Percentiles rank a stretch among this genome's conserved stretches.
phyloP scores from a whole-genome alignment of 2,329 filamentous ascomycete species.

The Hypoxylon sp. region DNA sequence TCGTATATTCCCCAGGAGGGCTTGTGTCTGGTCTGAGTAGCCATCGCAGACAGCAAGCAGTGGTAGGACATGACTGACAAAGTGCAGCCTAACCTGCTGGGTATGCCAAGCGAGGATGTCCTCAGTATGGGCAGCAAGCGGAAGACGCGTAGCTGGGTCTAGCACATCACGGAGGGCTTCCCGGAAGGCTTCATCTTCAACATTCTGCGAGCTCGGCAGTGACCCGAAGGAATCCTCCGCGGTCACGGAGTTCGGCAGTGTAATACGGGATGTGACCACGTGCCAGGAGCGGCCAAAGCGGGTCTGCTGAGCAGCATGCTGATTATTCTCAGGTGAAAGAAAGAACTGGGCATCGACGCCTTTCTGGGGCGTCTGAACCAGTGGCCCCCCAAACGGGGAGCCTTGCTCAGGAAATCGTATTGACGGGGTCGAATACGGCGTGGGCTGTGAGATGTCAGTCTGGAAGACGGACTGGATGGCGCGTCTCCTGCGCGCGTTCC shows the following conservation, averaged over 20 bases:
- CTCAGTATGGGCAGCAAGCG: slow-evolving; percentile 67
- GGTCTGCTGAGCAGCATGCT: slow-evolving; percentile 65
- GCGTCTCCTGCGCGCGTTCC: slow-evolving; percentile 64
- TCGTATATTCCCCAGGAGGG: slow-evolving; percentile 67
- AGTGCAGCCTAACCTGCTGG: slow-evolving; percentile 73
- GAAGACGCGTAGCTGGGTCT: slow-evolving; percentile 62
- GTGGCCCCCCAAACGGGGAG: slow-evolving; percentile 63
- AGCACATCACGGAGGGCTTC: slow-evolving; percentile 69
- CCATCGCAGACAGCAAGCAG: slow-evolving; percentile 65
- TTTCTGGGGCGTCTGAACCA: slow-evolving; percentile 47
- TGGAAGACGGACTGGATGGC: slow-evolving; percentile 71
- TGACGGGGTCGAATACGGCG: slow-evolving; percentile 60
- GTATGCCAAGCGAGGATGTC: slow-evolving; percentile 73
- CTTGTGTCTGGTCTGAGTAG: slow-evolving; percentile 61
- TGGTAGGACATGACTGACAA: slow-evolving; percentile 71
- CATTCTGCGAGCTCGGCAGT: slow-evolving; percentile 59
- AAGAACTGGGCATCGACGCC: slow-evolving; percentile 44
- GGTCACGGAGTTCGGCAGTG: slow-evolving; percentile 69
- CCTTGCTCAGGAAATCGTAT: slow-evolving; percentile 59
- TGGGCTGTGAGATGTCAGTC: slow-evolving; percentile 65
- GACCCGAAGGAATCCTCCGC: slow-evolving; percentile 69
- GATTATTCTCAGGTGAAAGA: slow-evolving; percentile 46
- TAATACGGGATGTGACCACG: slow-evolving; percentile 70
- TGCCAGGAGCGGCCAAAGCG: slow-evolving; percentile 75
- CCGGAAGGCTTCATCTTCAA: slow-evolving; percentile 63